Evolutionary conservation across 2,329 filamentous ascomycete genomes (phyloP).

Genomic region (Aspergillus sp.): DNA sequence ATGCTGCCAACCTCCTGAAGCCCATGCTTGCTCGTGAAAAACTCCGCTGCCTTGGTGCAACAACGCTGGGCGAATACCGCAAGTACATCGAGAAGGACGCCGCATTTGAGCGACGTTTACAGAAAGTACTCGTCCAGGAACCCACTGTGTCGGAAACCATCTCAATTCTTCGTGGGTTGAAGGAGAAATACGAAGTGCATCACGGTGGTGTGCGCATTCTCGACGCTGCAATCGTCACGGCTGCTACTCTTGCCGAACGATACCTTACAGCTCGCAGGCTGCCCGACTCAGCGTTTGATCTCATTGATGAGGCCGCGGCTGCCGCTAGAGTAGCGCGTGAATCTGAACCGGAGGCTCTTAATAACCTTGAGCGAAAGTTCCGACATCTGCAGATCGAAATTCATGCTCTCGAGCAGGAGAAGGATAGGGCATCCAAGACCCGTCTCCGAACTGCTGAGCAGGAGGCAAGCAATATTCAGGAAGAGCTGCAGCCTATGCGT

Average conservation of each 20-base stretch:
- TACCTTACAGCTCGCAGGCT: constrained; percentile 89
- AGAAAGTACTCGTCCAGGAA: constrained; percentile 96
- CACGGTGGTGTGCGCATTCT: constrained; percentile 90
- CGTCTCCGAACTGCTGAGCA: constrained; percentile 81
- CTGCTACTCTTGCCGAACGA: constrained; percentile 86
- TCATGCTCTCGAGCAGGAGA: constrained; percentile 87
- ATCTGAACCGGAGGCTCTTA: constrained; percentile 92
- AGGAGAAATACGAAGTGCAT: constrained; percentile 97
- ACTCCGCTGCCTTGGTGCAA: constrained; percentile 96
- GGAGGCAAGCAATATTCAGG: constrained; percentile 90
- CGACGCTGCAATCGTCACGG: constrained; percentile 86
- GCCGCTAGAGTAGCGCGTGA: constrained; percentile 95
- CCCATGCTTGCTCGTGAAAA: constrained; percentile 97
- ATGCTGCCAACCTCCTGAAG: constrained; percentile 95
- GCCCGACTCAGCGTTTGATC: constrained; percentile 93
- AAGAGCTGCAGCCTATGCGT: constrained; percentile 85
- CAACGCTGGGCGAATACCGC: constrained; percentile 90
- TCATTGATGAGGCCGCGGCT: constrained; percentile 93
- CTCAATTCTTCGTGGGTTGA: constrained; percentile 96
- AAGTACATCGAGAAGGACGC: constrained; percentile 99
- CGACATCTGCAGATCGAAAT: constrained; percentile 97
- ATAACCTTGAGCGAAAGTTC: constrained; percentile 85
- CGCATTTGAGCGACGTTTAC: constrained; percentile 96
- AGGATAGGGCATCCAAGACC: constrained; percentile 85
- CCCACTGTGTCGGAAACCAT: constrained; percentile 85